Base-by-base conservation (phyloP, 192 early-diverging fungal species). In the Coemansia guatemalensis region DNA sequence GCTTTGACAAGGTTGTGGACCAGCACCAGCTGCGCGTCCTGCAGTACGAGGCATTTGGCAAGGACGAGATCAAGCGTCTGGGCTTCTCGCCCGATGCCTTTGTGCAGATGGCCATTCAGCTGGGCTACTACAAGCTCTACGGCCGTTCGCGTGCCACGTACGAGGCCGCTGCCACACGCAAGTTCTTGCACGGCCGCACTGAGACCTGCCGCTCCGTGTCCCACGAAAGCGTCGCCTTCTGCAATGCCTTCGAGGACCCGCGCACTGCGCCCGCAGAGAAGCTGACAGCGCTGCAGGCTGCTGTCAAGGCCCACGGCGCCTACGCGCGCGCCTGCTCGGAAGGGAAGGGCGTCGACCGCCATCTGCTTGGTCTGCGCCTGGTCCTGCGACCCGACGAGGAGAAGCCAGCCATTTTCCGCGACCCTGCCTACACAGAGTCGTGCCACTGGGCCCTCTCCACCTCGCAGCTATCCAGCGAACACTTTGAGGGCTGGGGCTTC, bases 81-180 rank as follows among this genome's bases (percentile, higher is more conserved):
- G 86, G 86, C 64, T 84, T 81, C 59, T 90, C 89, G 22, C 91
- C 91, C n/a, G 89, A 93, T 65, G 88, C 86, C 47, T 93, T 86
- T 72, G 88, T 81, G 30, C 90, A 91, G 62, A 96, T 98, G 96
- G 86, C 93, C 61, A 96, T 98, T 62, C 96, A 98, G 83, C 85
- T 98, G 35, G 96, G 92, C 51, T 97, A 98, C 85, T 98, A 87
- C 86, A 94, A 93, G 84, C 90, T 93, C 85, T 88, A 92, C 62
- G 95, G 96, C 48, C 74, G 73, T 14, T 85, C 71, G 63, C 74
- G 83, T 33, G 85, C 95, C 21, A 96, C 95, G 18, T 98, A 98
- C 82, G 96, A 98, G 79, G 88, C 88, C 64, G 96, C 91, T 6
- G 87, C 90, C 73, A 95, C 92, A 18, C 85, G 92, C 62, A 93